A percentile compares a stretch with the other conserved stretches of the same genome.
phyloP scores from a whole-genome alignment of 306 rosid genomes.

The Glycine tomentella region DNA sequence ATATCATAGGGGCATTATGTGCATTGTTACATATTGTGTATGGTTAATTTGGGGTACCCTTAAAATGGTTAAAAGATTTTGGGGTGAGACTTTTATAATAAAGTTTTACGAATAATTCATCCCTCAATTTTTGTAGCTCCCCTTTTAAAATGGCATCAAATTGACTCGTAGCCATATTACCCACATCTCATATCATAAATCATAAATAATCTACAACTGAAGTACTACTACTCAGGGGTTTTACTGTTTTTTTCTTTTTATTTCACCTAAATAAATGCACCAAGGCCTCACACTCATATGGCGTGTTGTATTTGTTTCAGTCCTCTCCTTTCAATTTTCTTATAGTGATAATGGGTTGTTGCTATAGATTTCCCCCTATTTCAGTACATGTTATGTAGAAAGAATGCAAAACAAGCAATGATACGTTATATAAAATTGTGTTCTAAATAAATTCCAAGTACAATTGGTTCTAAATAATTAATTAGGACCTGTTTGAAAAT shows the following conservation, averaged over 20 bases:
- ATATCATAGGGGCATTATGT: too few species aligned
- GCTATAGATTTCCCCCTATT: not conserved
- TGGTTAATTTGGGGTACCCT: not conserved
- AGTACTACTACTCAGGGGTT: not conserved
- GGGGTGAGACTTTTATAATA: slow-evolving; percentile 27
- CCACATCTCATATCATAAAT: not conserved
- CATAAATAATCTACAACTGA: slow-evolving; percentile 3
- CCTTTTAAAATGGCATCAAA: slow-evolving; percentile 24
- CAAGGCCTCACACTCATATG: slow-evolving; percentile 7
- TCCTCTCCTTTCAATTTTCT: not conserved
- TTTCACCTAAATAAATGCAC: slow-evolving; percentile 29
- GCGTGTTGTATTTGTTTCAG: slow-evolving; percentile 12
- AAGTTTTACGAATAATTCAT: slow-evolving; percentile 14
- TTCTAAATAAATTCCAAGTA: too few species aligned
- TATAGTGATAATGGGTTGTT: not conserved
- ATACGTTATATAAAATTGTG: too few species aligned
- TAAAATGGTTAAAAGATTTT: slow-evolving; percentile 33
- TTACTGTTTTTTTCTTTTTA: not conserved
- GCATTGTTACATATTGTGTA: too few species aligned
- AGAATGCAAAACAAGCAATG: too few species aligned
- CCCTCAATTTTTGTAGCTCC: slow-evolving; percentile 7
- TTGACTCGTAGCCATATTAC: not conserved
- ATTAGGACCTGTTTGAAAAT: too few species aligned
- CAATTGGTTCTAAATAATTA: too few species aligned
- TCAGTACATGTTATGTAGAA: not conserved